Conservation (phyloP, 352 stramenopile species). For the Phytophthora sp. region DNA sequence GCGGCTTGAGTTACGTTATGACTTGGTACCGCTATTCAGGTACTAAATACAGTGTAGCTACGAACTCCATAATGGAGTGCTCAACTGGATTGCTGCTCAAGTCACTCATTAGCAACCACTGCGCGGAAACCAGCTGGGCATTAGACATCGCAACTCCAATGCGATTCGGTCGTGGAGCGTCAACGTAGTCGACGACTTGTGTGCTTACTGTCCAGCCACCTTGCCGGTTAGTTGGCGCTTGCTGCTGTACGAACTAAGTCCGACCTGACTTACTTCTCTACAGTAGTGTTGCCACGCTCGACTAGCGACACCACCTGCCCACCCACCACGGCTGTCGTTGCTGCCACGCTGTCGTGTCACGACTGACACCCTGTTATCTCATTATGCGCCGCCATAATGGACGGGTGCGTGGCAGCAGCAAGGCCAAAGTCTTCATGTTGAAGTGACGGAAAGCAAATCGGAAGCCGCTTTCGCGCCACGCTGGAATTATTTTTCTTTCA, state of each 20-base stretch:
- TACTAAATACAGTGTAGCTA: too few species aligned
- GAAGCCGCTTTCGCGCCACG: not conserved
- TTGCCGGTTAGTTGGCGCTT: too few species aligned
- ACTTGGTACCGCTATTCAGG: too few species aligned
- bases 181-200: too few species aligned
- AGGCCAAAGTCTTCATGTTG: conserved; percentile 1
- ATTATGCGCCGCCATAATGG: not conserved
- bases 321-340: not conserved
- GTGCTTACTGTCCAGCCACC: not conserved
- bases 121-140: too few species aligned
- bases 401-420: not conserved
- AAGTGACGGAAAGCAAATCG: not conserved
- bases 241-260: too few species aligned
- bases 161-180: too few species aligned
- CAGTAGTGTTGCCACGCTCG: not conserved
- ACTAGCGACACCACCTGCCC: conserved; percentile 7
- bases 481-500: conserved; percentile 4
- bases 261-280: not conserved
- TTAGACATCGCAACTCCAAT: too few species aligned
- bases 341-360: conserved; percentile 19
- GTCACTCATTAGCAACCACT: too few species aligned
- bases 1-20: too few species aligned
- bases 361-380: not conserved
- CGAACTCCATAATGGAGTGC: too few species aligned
- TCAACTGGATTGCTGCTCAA: too few species aligned